Evolutionary conservation across 139 green algal species (phyloP), one percentile per base, ranked within the genome.

Genomic region (Desmodesmus armatus): DNA sequence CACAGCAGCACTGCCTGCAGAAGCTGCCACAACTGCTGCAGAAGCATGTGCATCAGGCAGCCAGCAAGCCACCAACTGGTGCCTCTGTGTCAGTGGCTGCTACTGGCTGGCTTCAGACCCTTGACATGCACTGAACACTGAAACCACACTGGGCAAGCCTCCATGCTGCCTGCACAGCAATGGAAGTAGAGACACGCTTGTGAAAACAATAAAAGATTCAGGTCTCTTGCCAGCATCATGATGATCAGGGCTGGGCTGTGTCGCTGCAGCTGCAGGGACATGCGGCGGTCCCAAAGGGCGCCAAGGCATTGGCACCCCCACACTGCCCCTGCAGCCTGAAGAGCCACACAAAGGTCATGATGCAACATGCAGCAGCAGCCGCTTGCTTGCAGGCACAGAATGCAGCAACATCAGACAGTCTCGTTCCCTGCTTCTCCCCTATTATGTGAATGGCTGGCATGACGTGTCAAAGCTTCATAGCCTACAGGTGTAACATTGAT

Each of bases 121-220:
- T 72, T 82, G 37, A 40, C 47, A 44, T 73, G 55, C 21, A 82
- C 76, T 2, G 29, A 9, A 29, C 76, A 82, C 55, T 82, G 76
- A 27, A 72, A 72, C 76, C 76, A 82, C 53, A 82, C 76, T 2
- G 53, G 53, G 33, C 33, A 35, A 33, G n/a, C 33, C 66, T n/a
- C 19, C 33, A 43, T 3, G 3, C 5, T 35, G 15, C 66, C 66
- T 74, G 66, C 66, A 74, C 33, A 29, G 23, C 5, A 5, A 72
- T 27, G 63, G 29, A 43, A 31, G 29, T 27, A 41, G 23, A 35
- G 63, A 13, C 5, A 72, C 29, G 1, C 29, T n/a, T 41, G 19
- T 70, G 62, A 15, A 23, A 21, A 19, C 31, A 33, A 0, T 39
- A 41, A 5, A 7, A 41, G 43, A 27, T 65, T 6, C 43, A 40